These are phyloP conservation scores for Linnemannia exigua DNA, from an alignment of 192 early-diverging fungal genomes.

Conservation along the genomic window DNA sequence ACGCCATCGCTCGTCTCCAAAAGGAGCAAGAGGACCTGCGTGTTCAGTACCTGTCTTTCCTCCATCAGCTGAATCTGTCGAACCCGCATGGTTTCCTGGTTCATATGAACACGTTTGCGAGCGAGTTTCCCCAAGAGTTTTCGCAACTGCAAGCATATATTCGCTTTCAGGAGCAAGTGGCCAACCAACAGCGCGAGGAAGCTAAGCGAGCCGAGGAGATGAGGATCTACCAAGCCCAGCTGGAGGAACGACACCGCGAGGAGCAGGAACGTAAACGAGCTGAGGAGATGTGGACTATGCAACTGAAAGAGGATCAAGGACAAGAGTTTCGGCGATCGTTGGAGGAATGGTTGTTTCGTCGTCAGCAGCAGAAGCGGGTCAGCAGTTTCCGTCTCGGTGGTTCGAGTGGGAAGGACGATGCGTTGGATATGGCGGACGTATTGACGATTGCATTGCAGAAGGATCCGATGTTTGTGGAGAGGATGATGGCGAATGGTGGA, in stretches of 20 bases:
- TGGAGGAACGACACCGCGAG: slow-evolving; percentile 33
- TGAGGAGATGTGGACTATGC: slow-evolving; percentile 29
- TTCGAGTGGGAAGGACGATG: slow-evolving; percentile 12
- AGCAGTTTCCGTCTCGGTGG: slow-evolving; percentile 24
- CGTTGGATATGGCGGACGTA: slow-evolving; percentile 48
- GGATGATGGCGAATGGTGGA: slow-evolving; percentile 28
- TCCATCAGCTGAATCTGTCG: slow-evolving; percentile 37
- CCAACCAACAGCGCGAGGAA: slow-evolving; percentile 33
- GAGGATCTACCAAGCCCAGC: slow-evolving; percentile 42
- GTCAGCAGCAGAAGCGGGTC: slow-evolving; percentile 22
- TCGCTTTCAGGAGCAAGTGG: slow-evolving; percentile 32
- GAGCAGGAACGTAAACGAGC: slow-evolving; percentile 37
- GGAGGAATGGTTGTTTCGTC: slow-evolving; percentile 43
- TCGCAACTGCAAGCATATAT: slow-evolving; percentile 48
- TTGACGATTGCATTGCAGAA: slow-evolving; percentile 50
- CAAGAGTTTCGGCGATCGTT: slow-evolving; percentile 38
- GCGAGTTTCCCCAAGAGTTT: slow-evolving; percentile 49
- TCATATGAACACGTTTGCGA: slow-evolving; percentile 54
- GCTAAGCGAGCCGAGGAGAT: slow-evolving; percentile 37
- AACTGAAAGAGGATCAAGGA: slow-evolving; percentile 22
- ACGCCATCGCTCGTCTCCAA: slow-evolving; percentile 33
- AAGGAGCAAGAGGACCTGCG: slow-evolving; percentile 55
- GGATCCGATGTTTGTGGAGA: slow-evolving; percentile 40
- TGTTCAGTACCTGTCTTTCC: slow-evolving; percentile 46
- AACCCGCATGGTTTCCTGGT: slow-evolving; percentile 46